Evolutionary conservation across 2,329 filamentous ascomycete species (phyloP), one percentile per base, ranked within the genome.

Genomic region (Epichloe aotearoae): DNA sequence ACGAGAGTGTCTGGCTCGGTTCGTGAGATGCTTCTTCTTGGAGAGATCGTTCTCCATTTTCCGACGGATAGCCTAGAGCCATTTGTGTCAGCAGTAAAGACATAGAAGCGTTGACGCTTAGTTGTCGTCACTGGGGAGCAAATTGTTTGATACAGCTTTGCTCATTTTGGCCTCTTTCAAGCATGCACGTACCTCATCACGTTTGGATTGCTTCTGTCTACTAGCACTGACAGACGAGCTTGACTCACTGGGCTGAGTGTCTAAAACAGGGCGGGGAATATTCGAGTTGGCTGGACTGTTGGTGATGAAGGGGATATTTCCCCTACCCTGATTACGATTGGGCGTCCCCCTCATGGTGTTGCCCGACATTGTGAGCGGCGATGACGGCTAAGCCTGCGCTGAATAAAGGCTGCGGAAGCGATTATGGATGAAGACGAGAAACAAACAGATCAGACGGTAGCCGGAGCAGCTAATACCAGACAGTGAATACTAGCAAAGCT

Each of bases 11-110:
- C 89, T 83, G 58, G 89, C 84, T 61, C 89, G 84, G 60, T 80
- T 77, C 57, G 83, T 81, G 54, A 82, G 78, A 64, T 88, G 81
- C 72, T 89, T 95, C 81, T 97, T 97, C 76, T 97, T 97, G 78
- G 82, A 94, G 72, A 98, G 84, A 67, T 98, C 93, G 64, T 80
- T 91, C 75, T 98, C 93, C 75, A 98, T 85, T 75, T 96, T 97
- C 64, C 83, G 83, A 62, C 93, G 88, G 66, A 98, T 97, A 49
- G 93, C 93, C 93, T 97, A 65, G 56, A 46, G 47, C 20, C 42
- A 47, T 19, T 5, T 23, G 39, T 50, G 50, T 57, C 50, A 52
- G 39, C 30, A 47, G 34, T 17, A 30, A 26, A 26, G 12, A 19
- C 14, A 6, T 30, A 15, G 38, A 36, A 14, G 2, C 15, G 15